Evolutionary conservation across 2,329 filamentous ascomycete genomes (phyloP), one percentile per base, ranked within the genome.

Genomic region (Claviceps cyperi): DNA sequence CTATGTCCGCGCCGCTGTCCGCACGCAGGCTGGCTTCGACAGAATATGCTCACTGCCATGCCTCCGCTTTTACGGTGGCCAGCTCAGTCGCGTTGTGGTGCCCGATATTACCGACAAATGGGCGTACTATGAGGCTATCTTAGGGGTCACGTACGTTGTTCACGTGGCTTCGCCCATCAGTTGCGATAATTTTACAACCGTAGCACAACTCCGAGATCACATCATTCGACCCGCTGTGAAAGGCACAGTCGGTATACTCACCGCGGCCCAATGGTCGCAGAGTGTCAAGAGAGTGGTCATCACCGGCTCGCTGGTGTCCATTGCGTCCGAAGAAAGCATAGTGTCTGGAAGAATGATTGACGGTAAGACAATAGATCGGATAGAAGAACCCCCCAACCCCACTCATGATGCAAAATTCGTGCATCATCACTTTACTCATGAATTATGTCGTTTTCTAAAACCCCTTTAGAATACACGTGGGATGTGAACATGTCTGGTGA

Each of bases 281-380:
- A 61, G 56, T 0, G 60, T 74, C n/a, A 60, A 64, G 50, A 62
- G 66, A 14, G 56, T 73, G 8, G 64, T 73, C 17, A 67, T 74
- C 47, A 73, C 70, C 2, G 66, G 62, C 5, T 71, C 68, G 1
- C 57, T 62, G 13, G 57, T 53, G 1, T 59, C 63, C 38, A 48
- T 60, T 7, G 43, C 47, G 28, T 49, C 50, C 19, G 3, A 4
- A 28, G 47, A 43, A 14, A 45, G 40, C 14, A 17, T 51, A 8
- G 32, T 2, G 5, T 14, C 28, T 19, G 39, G 46, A 22, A n/a
- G 44, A 9, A 5, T 46, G 17, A 22, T 44, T 39, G 46, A 48
- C 28, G 50, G 49, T 47, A 36, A 24, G n/a, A 21, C 4, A 9
- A 4, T 1, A 17, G 8, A 3, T 4, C 17, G 11, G 3, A 8